These are phyloP conservation scores for Massarina eburnea DNA, from an alignment of 2,329 filamentous ascomycete genomes.

Conservation along the genomic window DNA sequence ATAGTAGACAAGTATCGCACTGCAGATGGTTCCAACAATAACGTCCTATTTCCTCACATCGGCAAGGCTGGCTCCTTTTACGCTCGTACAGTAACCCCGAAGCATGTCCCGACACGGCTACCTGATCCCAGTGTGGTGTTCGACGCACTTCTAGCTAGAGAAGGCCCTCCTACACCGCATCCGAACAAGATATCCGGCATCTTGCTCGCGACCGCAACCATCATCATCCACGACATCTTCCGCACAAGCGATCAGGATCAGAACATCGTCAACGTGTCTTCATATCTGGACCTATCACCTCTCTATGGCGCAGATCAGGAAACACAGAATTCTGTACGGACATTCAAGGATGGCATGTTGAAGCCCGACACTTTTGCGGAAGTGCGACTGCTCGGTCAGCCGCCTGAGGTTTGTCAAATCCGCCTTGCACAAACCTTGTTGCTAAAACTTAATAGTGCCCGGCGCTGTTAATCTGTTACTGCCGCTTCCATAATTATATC, in stretches of 20 bases:
- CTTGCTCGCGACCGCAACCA: constrained; percentile 71
- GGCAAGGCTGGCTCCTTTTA: constrained; percentile 52
- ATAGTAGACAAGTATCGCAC: constrained; percentile 3
- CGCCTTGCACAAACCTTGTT: neutral
- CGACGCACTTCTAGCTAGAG: constrained; percentile 63
- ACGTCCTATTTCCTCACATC: constrained; percentile 1
- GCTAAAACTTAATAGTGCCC: neutral
- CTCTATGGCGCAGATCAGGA: constrained; percentile 64
- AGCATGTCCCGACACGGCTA: constrained; percentile 56
- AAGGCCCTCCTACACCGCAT: constrained; percentile 57
- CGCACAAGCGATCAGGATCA: constrained; percentile 63
- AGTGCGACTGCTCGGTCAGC: constrained; percentile 64
- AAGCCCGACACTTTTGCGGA: constrained; percentile 71
- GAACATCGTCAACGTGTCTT: constrained; percentile 67
- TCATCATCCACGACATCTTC: constrained; percentile 64
- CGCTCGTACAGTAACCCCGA: constrained; percentile 61
- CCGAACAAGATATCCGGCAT: constrained; percentile 69
- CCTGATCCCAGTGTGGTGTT: constrained; percentile 66
- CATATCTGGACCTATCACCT: constrained; percentile 72
- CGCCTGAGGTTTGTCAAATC: constrained; percentile 64
- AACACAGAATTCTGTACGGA: constrained; percentile 65
- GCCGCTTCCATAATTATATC: constrained; percentile 79
- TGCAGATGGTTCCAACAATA: constrained; percentile 2
- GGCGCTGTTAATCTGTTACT: constrained; percentile 62
- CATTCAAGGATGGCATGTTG: constrained; percentile 65